Conservation (phyloP, 192 early-diverging fungal species). For the Dissophora ornata region DNA sequence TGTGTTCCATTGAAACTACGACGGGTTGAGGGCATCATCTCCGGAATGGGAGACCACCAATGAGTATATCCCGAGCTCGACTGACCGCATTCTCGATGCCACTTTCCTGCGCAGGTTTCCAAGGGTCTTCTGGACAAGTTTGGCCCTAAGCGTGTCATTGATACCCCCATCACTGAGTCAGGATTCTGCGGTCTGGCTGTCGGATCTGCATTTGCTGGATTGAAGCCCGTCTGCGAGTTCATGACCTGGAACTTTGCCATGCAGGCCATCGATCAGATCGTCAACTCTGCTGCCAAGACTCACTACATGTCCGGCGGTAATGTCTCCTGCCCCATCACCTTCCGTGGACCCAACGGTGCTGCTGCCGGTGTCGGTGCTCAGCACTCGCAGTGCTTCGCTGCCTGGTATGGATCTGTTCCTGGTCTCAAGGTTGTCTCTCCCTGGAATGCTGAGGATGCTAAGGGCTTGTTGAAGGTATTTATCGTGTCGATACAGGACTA, state of each 20-base stretch:
- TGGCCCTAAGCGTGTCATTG: conserved; percentile 95
- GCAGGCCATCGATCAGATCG: conserved; percentile 99
- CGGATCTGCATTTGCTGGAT: conserved; percentile 91
- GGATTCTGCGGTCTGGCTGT: conserved; percentile 97
- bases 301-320: conserved; percentile 97
- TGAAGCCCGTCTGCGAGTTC: conserved; percentile 98
- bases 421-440: conserved; percentile 97
- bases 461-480: conserved; percentile 88
- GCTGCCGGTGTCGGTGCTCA: conserved; percentile 97
- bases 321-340: conserved; percentile 92
- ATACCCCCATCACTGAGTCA: conserved; percentile 99
- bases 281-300: conserved; percentile 99
- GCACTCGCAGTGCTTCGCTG: conserved; percentile 98
- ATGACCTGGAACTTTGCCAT: conserved; percentile 99
- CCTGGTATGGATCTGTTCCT: conserved; percentile 98
- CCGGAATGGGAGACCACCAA: too few species aligned
- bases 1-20: too few species aligned
- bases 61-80: too few species aligned
- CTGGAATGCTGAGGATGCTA: conserved; percentile 96
- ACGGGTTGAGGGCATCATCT: too few species aligned
- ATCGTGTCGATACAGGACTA: too few species aligned
- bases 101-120: conserved; percentile 97
- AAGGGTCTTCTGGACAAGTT: conserved; percentile 98
- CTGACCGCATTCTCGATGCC: conserved; percentile 97
- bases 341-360: conserved; percentile 98